Conservation (phyloP, 2,329 filamentous ascomycete genomes). For the Piedraia hortae region DNA sequence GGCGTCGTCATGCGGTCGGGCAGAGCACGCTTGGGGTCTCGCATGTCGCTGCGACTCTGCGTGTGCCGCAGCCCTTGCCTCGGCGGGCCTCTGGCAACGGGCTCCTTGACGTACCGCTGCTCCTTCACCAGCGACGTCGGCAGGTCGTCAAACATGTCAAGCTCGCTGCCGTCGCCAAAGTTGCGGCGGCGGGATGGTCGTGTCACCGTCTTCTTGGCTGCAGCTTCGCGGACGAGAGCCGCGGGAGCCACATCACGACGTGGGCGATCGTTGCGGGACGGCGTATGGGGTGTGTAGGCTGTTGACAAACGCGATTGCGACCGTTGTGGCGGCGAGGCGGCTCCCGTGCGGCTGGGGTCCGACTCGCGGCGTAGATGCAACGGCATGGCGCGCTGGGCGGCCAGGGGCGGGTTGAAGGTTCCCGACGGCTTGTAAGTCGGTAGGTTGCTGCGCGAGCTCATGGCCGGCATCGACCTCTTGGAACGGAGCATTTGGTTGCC, state of each 20-base stretch:
- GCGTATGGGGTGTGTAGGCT: constrained; percentile 22
- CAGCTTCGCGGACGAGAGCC: constrained; percentile 22
- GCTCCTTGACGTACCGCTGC: constrained; percentile 57
- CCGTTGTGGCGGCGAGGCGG: constrained; percentile 19
- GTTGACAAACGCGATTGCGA: constrained; percentile 21
- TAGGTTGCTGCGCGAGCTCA: constrained; percentile 19
- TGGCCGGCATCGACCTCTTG: constrained; percentile 32
- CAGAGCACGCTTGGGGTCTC: constrained; percentile 9
- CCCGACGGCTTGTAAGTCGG: constrained; percentile 35
- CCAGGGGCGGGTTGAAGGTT: constrained; percentile 58
- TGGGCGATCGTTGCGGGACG: constrained; percentile 15
- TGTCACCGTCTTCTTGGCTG: constrained; percentile 41
- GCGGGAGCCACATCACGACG: constrained; percentile 20
- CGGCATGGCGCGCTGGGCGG: constrained; percentile 33
- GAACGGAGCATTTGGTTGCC: constrained; percentile 27
- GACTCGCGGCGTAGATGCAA: constrained; percentile 60
- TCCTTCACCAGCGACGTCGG: constrained; percentile 66
- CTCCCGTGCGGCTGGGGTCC: constrained; percentile 26
- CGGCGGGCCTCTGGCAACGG: constrained; percentile 37
- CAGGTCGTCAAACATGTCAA: constrained; percentile 83
- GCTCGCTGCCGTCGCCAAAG: constrained; percentile 77
- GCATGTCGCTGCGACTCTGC: constrained; percentile 9
- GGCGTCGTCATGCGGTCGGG: constrained; percentile 21
- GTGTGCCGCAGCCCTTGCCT: constrained; percentile 17
- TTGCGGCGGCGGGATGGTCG: constrained; percentile 41